Evolutionary conservation across 2,329 filamentous ascomycete genomes (phyloP), one percentile per base, ranked within the genome.

Genomic region (Venturia effusa): DNA sequence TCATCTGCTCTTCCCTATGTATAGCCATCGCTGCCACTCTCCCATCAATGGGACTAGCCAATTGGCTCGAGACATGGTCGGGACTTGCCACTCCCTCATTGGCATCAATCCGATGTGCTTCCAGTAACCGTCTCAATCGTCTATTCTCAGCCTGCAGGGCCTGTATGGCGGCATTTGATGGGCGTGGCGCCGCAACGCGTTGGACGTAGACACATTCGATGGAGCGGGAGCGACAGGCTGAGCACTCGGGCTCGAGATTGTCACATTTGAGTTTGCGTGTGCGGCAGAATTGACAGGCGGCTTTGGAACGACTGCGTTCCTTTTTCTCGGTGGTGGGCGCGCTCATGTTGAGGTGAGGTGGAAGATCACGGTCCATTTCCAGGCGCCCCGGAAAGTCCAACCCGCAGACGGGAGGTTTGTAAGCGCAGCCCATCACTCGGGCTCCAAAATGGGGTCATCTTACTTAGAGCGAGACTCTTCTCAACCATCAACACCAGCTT

Each of bases 221-320:
- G 34, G 45, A 39, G 34, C 61, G 41, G 5, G 61, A 45, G 8
- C 45, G 57, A 39, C 61, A 63, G 27, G 61, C 61, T 15, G 41
- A 54, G 48, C 61, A 63, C 24, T 45, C 34, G 17, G 62, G 62
- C 40, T 64, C 54, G 6, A 40, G 32, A n/a, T 64, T 61, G 62
- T 64, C 62, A 55, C 62, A 63, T 19, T 63, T 63, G 45, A 63
- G 55, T 60, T 64, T 64, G 17, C 62, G 62, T 11, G 62, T 57
- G 10, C 54, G 39, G 39, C 62, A 61, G 39, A 64, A 61, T 60
- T 61, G 54, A 48, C 62, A 61, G 34, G 62, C 54, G 19, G 54
- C 62, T 48, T 64, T 60, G 4, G 62, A 64, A 13, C 62, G 34
- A n/a, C 34, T 34, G 13, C 61, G 43, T 19, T 45, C 27, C 24